phyloP scores from a whole-genome alignment of 371 early-diverging fungal species.

The Lichtheimia corymbifera region DNA sequence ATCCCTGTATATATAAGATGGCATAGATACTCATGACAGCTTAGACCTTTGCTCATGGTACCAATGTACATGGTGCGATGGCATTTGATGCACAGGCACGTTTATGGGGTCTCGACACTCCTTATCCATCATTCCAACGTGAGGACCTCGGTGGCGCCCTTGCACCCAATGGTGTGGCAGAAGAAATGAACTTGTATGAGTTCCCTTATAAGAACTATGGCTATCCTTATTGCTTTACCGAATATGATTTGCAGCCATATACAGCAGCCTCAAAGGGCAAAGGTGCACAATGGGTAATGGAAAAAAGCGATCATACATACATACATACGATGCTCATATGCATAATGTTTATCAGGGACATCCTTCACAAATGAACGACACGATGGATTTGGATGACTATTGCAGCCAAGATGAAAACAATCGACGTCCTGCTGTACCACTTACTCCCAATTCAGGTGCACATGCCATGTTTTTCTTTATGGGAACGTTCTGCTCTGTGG shows the following conservation, averaged over 20 bases:
- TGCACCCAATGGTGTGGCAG: conserved; percentile 27
- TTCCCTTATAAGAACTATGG: conserved; percentile 34
- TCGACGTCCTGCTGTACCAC: conserved; percentile 27
- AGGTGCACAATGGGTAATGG: conserved; percentile 35
- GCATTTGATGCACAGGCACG: conserved; percentile 47
- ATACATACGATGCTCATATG: too few relatives aligned
- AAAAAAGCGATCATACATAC: not conserved
- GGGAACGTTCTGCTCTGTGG: conserved; percentile 47
- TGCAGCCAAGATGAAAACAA: conserved; percentile 31
- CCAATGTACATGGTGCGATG: conserved; percentile 38
- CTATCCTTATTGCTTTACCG: conserved; percentile 46
- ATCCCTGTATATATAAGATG: not conserved
- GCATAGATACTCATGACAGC: not conserved
- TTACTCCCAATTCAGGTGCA: conserved; percentile 26
- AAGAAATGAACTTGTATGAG: conserved; percentile 44
- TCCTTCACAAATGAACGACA: conserved; percentile 36
- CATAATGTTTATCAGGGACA: conserved; percentile 21
- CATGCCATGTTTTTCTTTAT: conserved; percentile 35
- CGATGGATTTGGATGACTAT: conserved; percentile 29
- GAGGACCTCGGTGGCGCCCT: conserved; percentile 24
- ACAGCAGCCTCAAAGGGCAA: conserved; percentile 23
- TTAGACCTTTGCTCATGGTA: conserved; percentile 33
- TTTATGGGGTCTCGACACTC: conserved; percentile 44
- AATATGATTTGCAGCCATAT: conserved; percentile 22
- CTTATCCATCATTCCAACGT: conserved; percentile 21